A percentile compares a stretch with the other conserved stretches of the same genome.
phyloP scores from a whole-genome alignment of 2,329 filamentous ascomycete genomes.

The Incumbomyces lentus region DNA sequence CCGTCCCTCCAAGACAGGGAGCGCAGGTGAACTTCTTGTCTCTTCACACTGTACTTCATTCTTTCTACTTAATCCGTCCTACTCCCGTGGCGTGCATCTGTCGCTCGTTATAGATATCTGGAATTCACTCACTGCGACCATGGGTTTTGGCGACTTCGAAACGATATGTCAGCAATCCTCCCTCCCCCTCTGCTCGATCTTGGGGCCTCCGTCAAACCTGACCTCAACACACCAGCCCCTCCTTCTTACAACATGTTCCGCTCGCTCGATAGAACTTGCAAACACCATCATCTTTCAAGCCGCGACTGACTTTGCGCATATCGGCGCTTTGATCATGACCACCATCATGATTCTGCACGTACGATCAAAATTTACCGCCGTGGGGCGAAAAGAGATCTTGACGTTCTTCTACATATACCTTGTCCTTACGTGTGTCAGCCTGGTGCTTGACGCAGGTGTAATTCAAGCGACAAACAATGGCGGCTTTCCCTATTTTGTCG shows the following conservation, averaged over 20 bases:
- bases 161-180: conserved; percentile 74
- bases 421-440: conserved; percentile 74
- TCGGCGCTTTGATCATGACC: conserved; percentile 80
- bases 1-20: no score
- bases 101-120: no score
- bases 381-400: conserved; percentile 63
- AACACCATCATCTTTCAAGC: conserved; percentile 98
- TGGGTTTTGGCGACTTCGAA: conserved; percentile 87
- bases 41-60: no score
- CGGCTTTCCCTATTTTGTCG: conserved; percentile 84
- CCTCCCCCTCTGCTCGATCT: conserved; percentile 74
- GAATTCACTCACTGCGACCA: conserved; percentile 29
- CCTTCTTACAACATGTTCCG: conserved; percentile 84
- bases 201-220: conserved; percentile 56
- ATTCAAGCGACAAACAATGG: conserved; percentile 64
- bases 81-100: no score
- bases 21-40: no score
- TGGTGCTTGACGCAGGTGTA: conserved; percentile 86
- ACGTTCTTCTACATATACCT: conserved; percentile 98
- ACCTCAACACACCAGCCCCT: conserved; percentile 56
- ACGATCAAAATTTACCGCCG: conserved; percentile 93
- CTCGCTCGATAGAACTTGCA: conserved; percentile 86
- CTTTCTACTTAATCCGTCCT: no score
- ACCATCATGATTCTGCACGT: conserved; percentile 97
- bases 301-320: conserved; percentile 85